Evolutionary conservation across 768 basidiomycete genomes (phyloP).

Genomic region (Suillus clintonianus): DNA sequence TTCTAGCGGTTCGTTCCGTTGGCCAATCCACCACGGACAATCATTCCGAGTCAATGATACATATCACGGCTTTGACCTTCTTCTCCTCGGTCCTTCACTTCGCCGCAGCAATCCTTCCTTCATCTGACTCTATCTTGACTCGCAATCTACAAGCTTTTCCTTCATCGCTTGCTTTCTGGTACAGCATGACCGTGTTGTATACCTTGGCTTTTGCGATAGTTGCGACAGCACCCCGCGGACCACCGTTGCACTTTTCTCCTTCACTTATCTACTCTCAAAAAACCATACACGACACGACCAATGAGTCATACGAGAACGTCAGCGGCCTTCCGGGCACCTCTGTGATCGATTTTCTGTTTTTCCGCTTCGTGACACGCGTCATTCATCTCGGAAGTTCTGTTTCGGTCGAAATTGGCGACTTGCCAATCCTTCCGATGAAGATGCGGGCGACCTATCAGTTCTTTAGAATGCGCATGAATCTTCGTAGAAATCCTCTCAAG

Average conservation of each 20-base stretch:
- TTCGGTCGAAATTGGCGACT: constrained; percentile 82
- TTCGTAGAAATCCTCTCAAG: constrained; percentile 43
- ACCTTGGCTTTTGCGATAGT: constrained; percentile 43
- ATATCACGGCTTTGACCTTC: constrained; percentile 59
- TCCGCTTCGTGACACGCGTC: constrained; percentile 86
- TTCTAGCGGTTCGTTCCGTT: constrained; percentile 54
- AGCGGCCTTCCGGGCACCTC: constrained; percentile 57
- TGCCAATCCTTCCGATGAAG: constrained; percentile 75
- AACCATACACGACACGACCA: constrained; percentile 58
- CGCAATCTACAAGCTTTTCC: constrained; percentile 22
- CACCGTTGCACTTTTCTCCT: constrained; percentile 72
- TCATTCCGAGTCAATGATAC: constrained; percentile 53
- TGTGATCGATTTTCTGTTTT: constrained; percentile 55
- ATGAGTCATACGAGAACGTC: constrained; percentile 72
- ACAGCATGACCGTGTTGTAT: constrained; percentile 53
- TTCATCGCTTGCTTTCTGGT: constrained; percentile 47
- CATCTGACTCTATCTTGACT: constrained; percentile 36
- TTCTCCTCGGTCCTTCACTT: constrained; percentile 48
- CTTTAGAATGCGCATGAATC: constrained; percentile 59
- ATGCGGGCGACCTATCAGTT: constrained; percentile 73
- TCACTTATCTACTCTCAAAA: constrained; percentile 76
- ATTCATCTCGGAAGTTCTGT: constrained; percentile 76
- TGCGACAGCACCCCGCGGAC: constrained; percentile 66
- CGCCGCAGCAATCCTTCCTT: constrained; percentile 59
- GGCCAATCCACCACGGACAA: constrained; percentile 40